Percentiles rank a stretch among this genome's conserved stretches.
Conservation (phyloP, 257 asterid species). For the Buddleja alternifolia region DNA sequence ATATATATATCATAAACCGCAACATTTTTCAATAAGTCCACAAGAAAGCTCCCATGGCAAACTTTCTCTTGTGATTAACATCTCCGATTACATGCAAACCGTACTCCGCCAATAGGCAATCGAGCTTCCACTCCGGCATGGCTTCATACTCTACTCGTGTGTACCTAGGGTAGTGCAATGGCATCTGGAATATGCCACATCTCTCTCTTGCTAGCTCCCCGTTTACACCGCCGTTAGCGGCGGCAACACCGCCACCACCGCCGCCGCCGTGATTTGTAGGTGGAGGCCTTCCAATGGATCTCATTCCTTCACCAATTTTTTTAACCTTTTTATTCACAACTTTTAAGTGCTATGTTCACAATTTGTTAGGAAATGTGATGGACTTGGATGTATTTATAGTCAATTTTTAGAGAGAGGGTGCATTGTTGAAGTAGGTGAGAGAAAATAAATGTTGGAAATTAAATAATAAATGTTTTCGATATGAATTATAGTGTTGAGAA, state of each 20-base stretch:
- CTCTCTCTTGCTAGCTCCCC: conserved; percentile 34
- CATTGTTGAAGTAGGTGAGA: conserved; percentile 40
- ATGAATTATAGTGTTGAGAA: conserved; percentile 21
- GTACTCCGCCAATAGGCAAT: conserved; percentile 49
- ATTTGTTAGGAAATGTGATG: not conserved
- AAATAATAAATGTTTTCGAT: conserved; percentile 19
- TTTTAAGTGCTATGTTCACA: not conserved
- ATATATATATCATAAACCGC: not conserved
- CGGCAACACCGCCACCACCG: conserved; percentile 16
- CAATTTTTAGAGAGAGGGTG: conserved; percentile 15
- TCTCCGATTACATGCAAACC: conserved; percentile 58
- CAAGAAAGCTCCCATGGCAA: conserved; percentile 77
- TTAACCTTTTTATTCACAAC: not conserved
- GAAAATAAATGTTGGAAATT: conserved; percentile 29
- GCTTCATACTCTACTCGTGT: conserved; percentile 52
- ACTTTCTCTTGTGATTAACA: conserved; percentile 56
- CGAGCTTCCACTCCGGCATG: conserved; percentile 73
- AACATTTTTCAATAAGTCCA: conserved; percentile 40
- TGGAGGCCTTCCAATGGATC: conserved; percentile 43
- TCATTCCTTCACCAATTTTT: conserved; percentile 35
- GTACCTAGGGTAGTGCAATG: conserved; percentile 74
- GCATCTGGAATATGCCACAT: conserved; percentile 67
- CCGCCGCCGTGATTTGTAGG: conserved; percentile 23
- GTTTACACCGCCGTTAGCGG: not conserved
- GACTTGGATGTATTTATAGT: conserved; percentile 37